Evolutionary conservation across 306 rosid genomes (phyloP).

Genomic region (Lathyrus tuberosus): DNA sequence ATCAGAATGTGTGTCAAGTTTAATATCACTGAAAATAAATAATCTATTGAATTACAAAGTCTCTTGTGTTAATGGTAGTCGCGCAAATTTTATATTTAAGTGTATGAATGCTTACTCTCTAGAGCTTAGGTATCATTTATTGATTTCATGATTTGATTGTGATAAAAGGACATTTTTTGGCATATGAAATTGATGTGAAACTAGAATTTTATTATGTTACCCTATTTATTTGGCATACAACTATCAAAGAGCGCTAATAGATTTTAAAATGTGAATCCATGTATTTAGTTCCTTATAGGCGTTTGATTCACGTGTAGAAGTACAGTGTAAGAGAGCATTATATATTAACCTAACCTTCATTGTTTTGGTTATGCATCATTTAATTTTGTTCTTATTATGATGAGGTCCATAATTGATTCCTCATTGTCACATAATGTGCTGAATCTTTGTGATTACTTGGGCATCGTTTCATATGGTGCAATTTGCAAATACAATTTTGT

Average conservation of each 20-base stretch:
- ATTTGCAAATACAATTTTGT: constrained; percentile 4
- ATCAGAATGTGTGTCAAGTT: not conserved
- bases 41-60: not conserved
- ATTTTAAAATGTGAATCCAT: constrained; percentile 21
- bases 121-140: constrained; percentile 5
- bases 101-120: not conserved
- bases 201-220: not conserved
- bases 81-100: not conserved
- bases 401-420: constrained; percentile 1
- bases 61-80: constrained; percentile 16
- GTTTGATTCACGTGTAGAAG: not conserved
- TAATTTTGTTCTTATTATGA: constrained; percentile 18
- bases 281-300: constrained; percentile 7
- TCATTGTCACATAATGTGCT: constrained; percentile 9
- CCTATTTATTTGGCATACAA: constrained; percentile 20
- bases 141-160: constrained; percentile 33
- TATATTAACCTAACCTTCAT: not conserved
- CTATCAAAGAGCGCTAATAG: not conserved
- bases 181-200: not conserved
- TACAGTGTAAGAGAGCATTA: not conserved
- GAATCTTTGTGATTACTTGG: constrained; percentile 23
- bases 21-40: not conserved
- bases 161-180: not conserved
- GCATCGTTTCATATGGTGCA: not conserved
- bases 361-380: constrained; percentile 14